A percentile compares a stretch with the other conserved stretches of the same genome.
Conservation (phyloP, 2,329 filamentous ascomycete genomes). For the Neurospora sp. region DNA sequence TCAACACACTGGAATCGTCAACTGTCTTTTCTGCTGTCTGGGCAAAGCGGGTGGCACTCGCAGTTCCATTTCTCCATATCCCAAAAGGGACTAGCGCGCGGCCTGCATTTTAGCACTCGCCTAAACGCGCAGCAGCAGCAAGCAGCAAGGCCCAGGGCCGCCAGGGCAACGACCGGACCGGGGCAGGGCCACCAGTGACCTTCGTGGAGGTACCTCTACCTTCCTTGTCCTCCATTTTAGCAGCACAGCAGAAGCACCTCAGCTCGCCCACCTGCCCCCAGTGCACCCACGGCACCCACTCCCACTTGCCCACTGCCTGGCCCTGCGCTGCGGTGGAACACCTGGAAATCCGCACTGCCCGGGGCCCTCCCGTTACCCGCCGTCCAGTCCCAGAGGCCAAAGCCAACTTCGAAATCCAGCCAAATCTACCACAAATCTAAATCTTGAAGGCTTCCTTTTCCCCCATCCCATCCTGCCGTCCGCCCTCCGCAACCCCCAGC, state of each 20-base stretch:
- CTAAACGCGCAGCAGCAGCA: constrained; percentile 17
- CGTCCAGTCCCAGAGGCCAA: neutral
- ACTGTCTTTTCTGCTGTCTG: neutral
- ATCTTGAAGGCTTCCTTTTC: neutral
- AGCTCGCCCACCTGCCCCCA: neutral
- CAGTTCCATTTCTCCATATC: neutral
- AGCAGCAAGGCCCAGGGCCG: neutral
- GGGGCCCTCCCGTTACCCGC: neutral
- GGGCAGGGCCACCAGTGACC: neutral
- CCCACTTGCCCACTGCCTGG: neutral
- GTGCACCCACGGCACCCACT: constrained; percentile 5
- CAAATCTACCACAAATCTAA: neutral
- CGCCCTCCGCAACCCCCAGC: neutral
- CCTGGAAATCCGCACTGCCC: neutral
- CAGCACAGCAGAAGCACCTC: neutral
- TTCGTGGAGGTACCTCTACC: neutral
- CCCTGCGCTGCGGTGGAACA: neutral
- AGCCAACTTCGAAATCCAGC: neutral
- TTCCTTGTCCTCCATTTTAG: neutral
- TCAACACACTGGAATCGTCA: too few relatives aligned
- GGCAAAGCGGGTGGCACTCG: neutral
- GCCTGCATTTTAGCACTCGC: constrained; percentile 17
- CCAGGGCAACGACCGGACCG: neutral
- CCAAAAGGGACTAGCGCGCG: constrained; percentile 14
- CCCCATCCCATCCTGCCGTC: neutral